Evolutionary conservation across 2,329 filamentous ascomycete genomes (phyloP).

Genomic region (Ascochyta koolunga): DNA sequence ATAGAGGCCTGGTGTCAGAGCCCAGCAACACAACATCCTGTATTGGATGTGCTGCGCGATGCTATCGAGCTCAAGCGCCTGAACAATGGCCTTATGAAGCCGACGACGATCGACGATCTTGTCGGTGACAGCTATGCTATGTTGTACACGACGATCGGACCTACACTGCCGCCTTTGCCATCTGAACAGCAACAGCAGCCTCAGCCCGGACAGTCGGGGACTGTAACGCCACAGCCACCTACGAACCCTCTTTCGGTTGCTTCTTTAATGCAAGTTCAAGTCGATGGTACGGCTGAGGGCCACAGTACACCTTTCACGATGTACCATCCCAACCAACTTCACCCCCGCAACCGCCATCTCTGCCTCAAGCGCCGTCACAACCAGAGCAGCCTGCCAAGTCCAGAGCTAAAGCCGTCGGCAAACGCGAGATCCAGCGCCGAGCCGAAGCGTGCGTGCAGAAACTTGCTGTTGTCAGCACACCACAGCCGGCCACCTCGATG

Average conservation of each 20-base stretch:
- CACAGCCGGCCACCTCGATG: conserved; percentile 39
- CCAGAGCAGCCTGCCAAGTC: conserved; percentile 31
- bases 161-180: conserved; percentile 59
- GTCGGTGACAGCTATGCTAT: conserved; percentile 87
- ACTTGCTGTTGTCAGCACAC: conserved; percentile 34
- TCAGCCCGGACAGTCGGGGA: conserved; percentile 6
- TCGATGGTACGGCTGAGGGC: conserved; percentile 34
- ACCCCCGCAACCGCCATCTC: conserved; percentile 19
- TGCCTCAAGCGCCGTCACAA: conserved; percentile 22
- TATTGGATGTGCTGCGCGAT: conserved; percentile 69
- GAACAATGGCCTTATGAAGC: conserved; percentile 87
- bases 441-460: conserved; percentile 62
- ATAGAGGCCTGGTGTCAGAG: conserved; percentile 65
- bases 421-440: conserved; percentile 63
- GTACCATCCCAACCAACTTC: conserved; percentile 35
- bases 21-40: conserved; percentile 53
- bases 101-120: conserved; percentile 86
- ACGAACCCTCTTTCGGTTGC: conserved; percentile 35
- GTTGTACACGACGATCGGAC: conserved; percentile 72
- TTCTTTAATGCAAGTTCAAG: conserved; percentile 41
- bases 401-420: conserved; percentile 64
- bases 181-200: conserved; percentile 47
- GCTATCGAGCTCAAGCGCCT: conserved; percentile 75
- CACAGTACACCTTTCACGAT: conserved; percentile 32
- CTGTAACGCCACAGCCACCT: conserved; percentile 11